Evolutionary conservation across 495 filamentous ascomycete species (phyloP).

Genomic region (Trichocladium antarcticum): DNA sequence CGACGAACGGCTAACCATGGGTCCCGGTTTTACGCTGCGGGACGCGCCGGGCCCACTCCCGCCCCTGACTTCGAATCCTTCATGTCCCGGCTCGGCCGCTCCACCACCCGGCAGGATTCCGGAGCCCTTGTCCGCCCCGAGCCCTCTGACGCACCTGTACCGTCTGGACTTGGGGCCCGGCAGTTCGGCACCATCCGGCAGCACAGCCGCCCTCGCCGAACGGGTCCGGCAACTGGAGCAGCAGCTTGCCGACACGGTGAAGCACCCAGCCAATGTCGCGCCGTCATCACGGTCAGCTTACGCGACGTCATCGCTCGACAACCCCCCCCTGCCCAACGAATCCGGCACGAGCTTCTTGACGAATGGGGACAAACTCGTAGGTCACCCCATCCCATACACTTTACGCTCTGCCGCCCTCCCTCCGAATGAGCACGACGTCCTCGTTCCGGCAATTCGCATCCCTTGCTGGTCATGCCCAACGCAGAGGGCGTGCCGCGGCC

Average conservation of each 20-base stretch:
- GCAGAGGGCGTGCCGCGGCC: background rate
- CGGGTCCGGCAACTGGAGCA: conserved; percentile 25
- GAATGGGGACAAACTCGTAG: conserved; percentile 38
- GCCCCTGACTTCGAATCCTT: conserved; percentile 1
- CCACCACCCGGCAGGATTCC: conserved; percentile 9
- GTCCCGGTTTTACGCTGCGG: conserved; percentile 5
- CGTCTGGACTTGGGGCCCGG: background rate
- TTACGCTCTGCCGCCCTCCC: background rate
- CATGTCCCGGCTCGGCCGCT: background rate
- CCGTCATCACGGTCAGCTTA: conserved; percentile 6
- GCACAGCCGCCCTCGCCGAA: conserved; percentile 14
- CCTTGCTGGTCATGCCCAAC: background rate
- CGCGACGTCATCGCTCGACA: background rate
- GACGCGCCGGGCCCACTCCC: conserved; percentile 4
- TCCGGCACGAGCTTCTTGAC: conserved; percentile 48
- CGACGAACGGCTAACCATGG: conserved; percentile 6
- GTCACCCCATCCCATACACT: conserved; percentile 11
- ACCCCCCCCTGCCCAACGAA: conserved; percentile 29
- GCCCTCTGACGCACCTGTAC: conserved; percentile 3
- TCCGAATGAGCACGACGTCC: background rate
- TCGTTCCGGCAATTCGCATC: too few species aligned
- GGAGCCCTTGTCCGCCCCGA: conserved; percentile 7
- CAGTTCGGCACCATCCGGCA: background rate
- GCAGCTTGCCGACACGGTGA: conserved; percentile 21
- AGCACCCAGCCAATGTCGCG: conserved; percentile 7